Evolutionary conservation across 2,329 filamentous ascomycete genomes (phyloP), one percentile per base, ranked within the genome.

Genomic region (Aspergillus bombycis): DNA sequence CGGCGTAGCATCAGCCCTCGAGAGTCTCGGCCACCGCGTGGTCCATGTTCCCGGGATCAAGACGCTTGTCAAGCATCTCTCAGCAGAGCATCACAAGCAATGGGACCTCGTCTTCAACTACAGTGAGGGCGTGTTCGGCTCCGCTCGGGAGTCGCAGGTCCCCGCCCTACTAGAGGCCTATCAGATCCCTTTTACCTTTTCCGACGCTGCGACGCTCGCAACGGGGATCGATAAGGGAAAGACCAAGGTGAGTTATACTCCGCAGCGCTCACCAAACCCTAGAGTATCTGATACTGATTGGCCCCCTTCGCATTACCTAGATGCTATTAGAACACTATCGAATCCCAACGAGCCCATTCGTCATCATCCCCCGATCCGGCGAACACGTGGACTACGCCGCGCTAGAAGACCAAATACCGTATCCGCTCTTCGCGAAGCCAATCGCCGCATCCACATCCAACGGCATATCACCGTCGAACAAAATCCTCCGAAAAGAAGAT

Each of bases 21-120:
- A 65, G 30, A 57, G 54, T 14, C 54, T 67, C 2, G 65, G 67
- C 21, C 64, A 70, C 57, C 50, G 58, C 30, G 68, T 68, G 3
- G 50, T 62, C 4, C 62, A 56, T 10, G 38, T 71, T 12, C 62
- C 63, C 5, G 67, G 65, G 11, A 61, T 71, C 23, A 57, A 68
- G 19, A 54, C 57, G 4, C 63, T 71, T 6, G 62, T 67, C 30
- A 30, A 62, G 2, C 63, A 61, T n/a, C 63, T 70, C 11, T 63
- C 65, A n/a, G 60, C 57, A 7, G 66, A 62, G 4, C 58, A 67
- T 11, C 55, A 68, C 14, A 61, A 59, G 28, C 28, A 58, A 10
- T 75, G 68, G 71, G 71, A 73, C 58, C 48, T 74, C n/a, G 71
- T 70, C 9, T 70, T 74, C 46, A 72, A 70, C 43, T 66, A 69